Base-by-base conservation (phyloP, 139 green algal genomes). In the Chlorokybus atmophyticus region DNA sequence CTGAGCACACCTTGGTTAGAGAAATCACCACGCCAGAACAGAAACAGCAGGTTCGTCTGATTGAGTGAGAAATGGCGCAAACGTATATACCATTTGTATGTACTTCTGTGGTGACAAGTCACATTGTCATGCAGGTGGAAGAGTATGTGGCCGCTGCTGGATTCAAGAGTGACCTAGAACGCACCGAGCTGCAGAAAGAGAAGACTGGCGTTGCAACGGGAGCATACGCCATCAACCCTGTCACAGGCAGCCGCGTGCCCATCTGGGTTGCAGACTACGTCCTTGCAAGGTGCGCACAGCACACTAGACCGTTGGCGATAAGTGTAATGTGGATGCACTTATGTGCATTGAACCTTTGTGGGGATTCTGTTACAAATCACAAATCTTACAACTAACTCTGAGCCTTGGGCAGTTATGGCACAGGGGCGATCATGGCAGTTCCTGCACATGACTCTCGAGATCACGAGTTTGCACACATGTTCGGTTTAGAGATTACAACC, bases 261-360 rank as follows among this genome's bases (percentile, higher is more conserved):
- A 68, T 96, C 28, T 97, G 84, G 84, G 85, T 96, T 29, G 91
- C 89, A 1, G 90, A 98, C 68, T 98, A 96, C 50, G 91, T 98
- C 62, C 79, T 98, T 17, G 90, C 84, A 31, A 59, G 54, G 62
- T 69, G 47, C 10, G n/a, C 14, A 21, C 17, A 44, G 38, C 38
- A 44, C 17, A 23, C 38, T 23, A 44, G 38, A 44, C 38, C 38
- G 38, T 44, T 44, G 38, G 14, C 17, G 14, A 23, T 44, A 17
- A 17, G 38, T 44, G 17, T 44, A 44, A 44, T 14, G 14, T 44
- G n/a, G n/a, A n/a, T 44, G 14, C 14, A 44, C 38, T 17, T 44
- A 23, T 44, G 38, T 44, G 38, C 14, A 44, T 44, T 17, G 38
- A 44, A 44, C n/a, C n/a, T n/a, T n/a, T n/a, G n/a, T n/a, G n/a